Conservation (phyloP, 164 flowering plant genomes). For the Hamamelis virginiana region DNA sequence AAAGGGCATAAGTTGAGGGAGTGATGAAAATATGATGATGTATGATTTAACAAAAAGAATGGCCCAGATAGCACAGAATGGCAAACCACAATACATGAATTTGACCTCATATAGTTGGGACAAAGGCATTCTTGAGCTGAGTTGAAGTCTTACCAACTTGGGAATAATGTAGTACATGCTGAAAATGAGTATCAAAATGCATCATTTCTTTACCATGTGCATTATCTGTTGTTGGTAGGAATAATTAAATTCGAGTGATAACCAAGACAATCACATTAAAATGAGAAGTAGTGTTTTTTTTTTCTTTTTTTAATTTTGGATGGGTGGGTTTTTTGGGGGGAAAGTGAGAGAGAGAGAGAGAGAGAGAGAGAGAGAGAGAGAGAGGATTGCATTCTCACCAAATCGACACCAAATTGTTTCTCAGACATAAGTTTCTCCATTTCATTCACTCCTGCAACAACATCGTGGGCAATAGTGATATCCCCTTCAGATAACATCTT, state of each 20-base stretch:
- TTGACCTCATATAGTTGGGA: no score
- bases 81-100: no score
- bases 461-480: conserved; percentile 4
- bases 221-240: background rate
- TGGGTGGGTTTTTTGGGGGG: background rate
- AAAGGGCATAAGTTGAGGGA: no score
- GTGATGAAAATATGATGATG: no score
- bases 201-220: background rate
- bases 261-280: no score
- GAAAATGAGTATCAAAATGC: background rate
- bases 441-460: conserved; percentile 9
- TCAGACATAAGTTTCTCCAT: conserved; percentile 15
- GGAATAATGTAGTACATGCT: background rate
- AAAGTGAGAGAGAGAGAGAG: background rate
- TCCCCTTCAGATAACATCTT: conserved; percentile 8
- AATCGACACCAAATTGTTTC: conserved; percentile 5
- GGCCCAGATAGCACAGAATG: no score
- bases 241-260: background rate
- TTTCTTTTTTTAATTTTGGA: no score
- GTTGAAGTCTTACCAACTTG: background rate
- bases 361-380: background rate
- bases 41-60: no score
- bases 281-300: no score
- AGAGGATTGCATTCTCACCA: conserved; percentile 16
- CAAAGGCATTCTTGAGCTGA: no score